Conservation (phyloP, 2,329 filamentous ascomycete species). For the Aspergillus pseudoterreus region DNA sequence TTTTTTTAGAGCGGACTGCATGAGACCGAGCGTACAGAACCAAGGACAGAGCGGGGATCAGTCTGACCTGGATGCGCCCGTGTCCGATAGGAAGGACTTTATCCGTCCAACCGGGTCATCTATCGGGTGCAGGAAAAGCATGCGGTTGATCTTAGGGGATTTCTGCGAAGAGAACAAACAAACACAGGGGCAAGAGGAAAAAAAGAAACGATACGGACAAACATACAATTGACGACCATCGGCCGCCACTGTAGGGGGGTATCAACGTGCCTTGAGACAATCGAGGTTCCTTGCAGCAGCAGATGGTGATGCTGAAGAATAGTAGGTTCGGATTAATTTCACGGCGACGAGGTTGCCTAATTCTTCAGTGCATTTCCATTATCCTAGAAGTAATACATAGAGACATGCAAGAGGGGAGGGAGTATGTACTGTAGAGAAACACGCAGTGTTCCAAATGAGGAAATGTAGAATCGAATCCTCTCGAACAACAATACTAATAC, state of each 20-base stretch:
- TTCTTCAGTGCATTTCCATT: too few species aligned
- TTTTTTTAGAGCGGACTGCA: too few species aligned
- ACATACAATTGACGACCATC: neutral
- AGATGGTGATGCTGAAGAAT: neutral
- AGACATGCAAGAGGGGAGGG: too few species aligned
- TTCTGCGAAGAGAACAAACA: neutral
- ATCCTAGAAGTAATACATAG: too few species aligned
- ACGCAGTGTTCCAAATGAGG: too few species aligned
- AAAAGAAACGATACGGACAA: neutral
- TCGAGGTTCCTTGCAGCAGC: slow-evolving; percentile 4
- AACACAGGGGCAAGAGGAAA: neutral
- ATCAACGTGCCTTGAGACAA: slow-evolving; percentile 1
- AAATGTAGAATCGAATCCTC: neutral
- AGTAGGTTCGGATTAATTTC: too few species aligned
- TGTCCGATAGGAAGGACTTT: neutral
- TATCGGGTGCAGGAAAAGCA: neutral
- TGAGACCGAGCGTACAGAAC: neutral
- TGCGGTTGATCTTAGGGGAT: neutral
- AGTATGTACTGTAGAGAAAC: neutral
- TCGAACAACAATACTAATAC: neutral
- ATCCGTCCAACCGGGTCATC: neutral
- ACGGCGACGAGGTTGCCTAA: too few species aligned
- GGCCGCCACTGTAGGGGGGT: neutral
- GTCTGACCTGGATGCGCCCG: neutral
- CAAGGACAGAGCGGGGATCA: neutral